Percentiles rank a stretch among this genome's conserved stretches.
Conservation (phyloP, 495 filamentous ascomycete species). For the Aspergillus mulundensis region DNA sequence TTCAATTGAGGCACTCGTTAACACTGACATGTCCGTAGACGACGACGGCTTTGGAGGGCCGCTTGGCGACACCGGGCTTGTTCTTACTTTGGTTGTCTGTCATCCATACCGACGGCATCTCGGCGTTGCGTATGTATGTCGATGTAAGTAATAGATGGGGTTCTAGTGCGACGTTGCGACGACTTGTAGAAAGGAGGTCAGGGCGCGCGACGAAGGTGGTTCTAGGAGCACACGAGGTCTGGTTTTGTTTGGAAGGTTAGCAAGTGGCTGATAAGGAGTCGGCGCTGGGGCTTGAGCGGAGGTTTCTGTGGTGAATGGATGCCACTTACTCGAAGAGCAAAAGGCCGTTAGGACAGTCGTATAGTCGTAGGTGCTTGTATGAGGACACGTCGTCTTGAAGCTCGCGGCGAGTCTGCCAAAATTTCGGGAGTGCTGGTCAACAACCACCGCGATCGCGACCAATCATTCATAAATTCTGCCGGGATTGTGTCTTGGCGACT, state of each 20-base stretch:
- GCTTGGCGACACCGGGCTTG: not conserved
- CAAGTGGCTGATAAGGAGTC: conserved; percentile 2
- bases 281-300: not conserved
- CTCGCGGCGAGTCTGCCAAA: not conserved
- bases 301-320: not conserved
- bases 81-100: conserved; percentile 89
- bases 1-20: conserved; percentile 15
- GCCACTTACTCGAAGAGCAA: not conserved
- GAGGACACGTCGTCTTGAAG: not conserved
- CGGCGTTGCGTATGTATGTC: not conserved
- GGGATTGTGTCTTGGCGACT: conserved; percentile 14
- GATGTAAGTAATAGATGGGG: not conserved
- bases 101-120: conserved; percentile 83
- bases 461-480: conserved; percentile 22
- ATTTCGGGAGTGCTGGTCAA: not conserved
- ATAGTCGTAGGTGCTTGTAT: too few species aligned
- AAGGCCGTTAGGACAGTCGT: not conserved
- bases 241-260: conserved; percentile 4
- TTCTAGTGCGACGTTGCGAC: not conserved
- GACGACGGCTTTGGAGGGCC: not conserved
- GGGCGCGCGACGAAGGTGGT: not conserved
- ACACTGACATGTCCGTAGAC: not conserved
- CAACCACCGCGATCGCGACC: conserved; percentile 1
- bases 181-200: not conserved
- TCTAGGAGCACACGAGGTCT: not conserved